These are phyloP conservation scores for Nicotiana noctiflora DNA, from an alignment of 257 asterid species.

Conservation along the genomic window DNA sequence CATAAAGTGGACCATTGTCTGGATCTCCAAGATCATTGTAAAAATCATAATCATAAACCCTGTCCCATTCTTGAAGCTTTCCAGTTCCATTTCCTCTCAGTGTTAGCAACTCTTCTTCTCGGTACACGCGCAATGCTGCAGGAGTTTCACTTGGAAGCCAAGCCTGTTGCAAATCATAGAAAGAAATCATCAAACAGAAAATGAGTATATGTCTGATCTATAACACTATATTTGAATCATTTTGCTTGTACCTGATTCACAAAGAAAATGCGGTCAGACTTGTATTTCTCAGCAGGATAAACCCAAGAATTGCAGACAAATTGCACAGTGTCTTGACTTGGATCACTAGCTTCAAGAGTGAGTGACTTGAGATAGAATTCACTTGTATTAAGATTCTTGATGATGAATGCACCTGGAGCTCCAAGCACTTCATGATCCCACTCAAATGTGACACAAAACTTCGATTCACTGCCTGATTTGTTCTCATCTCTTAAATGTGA, in stretches of 20 bases:
- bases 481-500: neutral
- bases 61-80: slow-evolving; percentile 15
- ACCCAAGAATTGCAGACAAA: slow-evolving; percentile 80
- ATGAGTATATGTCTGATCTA: neutral
- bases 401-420: slow-evolving; percentile 51
- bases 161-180: neutral
- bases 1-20: neutral
- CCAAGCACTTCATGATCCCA: slow-evolving; percentile 50
- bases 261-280: slow-evolving; percentile 49
- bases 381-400: slow-evolving; percentile 43
- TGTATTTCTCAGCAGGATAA: slow-evolving; percentile 46
- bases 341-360: slow-evolving; percentile 47
- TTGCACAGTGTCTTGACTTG: slow-evolving; percentile 48
- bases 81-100: slow-evolving; percentile 18
- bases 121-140: neutral
- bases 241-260: slow-evolving; percentile 41
- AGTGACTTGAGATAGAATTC: slow-evolving; percentile 67
- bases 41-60: slow-evolving; percentile 13
- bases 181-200: neutral
- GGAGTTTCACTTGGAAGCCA: slow-evolving; percentile 16
- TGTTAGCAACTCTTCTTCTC: slow-evolving; percentile 11
- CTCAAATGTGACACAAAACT: slow-evolving; percentile 46
- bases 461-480: slow-evolving; percentile 23
- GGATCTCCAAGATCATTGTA: slow-evolving; percentile 15
- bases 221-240: too few species aligned